Evolutionary conservation across 2,329 filamentous ascomycete genomes (phyloP), one percentile per base, ranked within the genome.

Genomic region (Stagonosporopsis cucurbitacearum): DNA sequence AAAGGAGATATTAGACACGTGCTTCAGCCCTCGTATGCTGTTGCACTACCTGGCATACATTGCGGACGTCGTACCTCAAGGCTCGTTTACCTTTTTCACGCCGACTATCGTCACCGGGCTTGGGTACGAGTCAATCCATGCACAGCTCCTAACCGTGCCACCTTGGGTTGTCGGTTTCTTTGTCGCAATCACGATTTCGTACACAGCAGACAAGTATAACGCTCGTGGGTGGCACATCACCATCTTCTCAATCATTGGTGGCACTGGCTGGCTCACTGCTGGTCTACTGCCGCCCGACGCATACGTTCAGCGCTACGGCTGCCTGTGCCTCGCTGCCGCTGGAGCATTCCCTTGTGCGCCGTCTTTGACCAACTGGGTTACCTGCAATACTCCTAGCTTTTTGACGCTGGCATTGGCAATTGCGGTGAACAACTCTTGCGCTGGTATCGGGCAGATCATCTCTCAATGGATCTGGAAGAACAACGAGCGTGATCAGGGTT

Each of bases 21-120:
- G 70, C 15, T 68, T 75, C 45, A 69, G 63, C 30, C 74, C 73
- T 2, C 66, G 76, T 12, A 78, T 78, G 76, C 26, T 77, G 17
- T 66, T 68, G 0, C 75, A 78, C 41, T 78, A 78, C 50, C 26
- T 55, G 1, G 59, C 59, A 9, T 64, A 60, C 44, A 58, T 73
- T 11, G 60, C 57, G n/a, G 60, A 71, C 39, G 70, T 68, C 35
- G 63, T 72, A 6, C 71, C 70, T 0, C 63, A 72, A 17, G 71
- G 71, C 23, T 68, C 63, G 1, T 64, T 71, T n/a, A 71, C 62
- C 4, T 65, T 81, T n/a, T 81, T 81, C 65, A 69, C 80, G 1
- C 78, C 79, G 0, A 75, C 75, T 28, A 81, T 81, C 63, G 77
- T 81, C 59, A 67, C 67, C 7, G 75, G 71, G 4, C 68, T 81